phyloP scores from a whole-genome alignment of 2,329 filamentous ascomycete genomes.

The Passalora sequoiae region DNA sequence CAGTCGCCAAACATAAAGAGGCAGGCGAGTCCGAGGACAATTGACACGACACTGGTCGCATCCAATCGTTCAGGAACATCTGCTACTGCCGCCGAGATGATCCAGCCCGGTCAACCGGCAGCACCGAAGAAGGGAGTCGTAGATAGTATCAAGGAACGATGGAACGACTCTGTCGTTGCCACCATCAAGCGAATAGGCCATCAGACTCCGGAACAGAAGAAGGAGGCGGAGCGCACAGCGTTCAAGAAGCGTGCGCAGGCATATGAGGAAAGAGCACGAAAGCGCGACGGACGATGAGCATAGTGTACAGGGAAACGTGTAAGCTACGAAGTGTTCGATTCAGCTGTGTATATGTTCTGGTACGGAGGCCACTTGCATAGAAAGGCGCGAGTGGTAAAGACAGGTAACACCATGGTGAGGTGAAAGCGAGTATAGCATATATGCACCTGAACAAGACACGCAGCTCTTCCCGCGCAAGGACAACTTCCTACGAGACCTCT shows the following conservation, averaged over 20 bases:
- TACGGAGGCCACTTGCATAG: too few species aligned
- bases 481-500: too few species aligned
- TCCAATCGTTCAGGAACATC: conserved; percentile 1
- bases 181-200: conserved; percentile 1
- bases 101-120: conserved; percentile 11
- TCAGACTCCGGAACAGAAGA: conserved; percentile 8
- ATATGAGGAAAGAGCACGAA: conserved; percentile 25
- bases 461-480: too few species aligned
- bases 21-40: conserved; percentile 9
- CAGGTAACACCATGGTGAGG: too few species aligned
- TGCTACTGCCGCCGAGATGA: conserved; percentile 14
- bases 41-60: conserved; percentile 16
- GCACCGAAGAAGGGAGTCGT: conserved; percentile 10
- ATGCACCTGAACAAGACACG: too few species aligned
- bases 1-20: conserved; percentile 18
- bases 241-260: conserved; percentile 25
- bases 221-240: conserved; percentile 18
- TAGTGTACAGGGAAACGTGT: not conserved
- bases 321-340: not conserved
- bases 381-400: too few species aligned
- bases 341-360: not conserved
- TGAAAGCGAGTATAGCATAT: too few species aligned
- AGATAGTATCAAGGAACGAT: conserved; percentile 7
- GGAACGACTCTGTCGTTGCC: not conserved
- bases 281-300: conserved; percentile 5